Conservation (phyloP, 129 eudicot genomes). For the Artemisia annua region DNA sequence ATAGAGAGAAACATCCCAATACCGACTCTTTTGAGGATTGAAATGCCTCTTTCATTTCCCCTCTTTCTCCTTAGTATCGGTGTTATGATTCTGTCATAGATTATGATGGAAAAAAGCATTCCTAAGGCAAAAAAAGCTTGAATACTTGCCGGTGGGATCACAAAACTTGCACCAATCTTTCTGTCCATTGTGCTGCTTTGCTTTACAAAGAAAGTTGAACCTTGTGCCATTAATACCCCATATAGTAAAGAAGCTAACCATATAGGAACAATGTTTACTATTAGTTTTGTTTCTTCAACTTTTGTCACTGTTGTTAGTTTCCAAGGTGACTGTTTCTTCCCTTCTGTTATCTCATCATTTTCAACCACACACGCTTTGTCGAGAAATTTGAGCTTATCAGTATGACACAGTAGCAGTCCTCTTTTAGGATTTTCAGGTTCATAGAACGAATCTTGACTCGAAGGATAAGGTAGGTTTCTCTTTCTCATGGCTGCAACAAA, state of each 20-base stretch:
- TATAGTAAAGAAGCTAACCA: slow-evolving; percentile 40
- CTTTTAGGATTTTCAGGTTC: slow-evolving; percentile 39
- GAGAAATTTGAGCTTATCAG: slow-evolving; percentile 50
- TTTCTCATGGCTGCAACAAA: slow-evolving; percentile 53
- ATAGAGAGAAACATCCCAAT: slow-evolving; percentile 40
- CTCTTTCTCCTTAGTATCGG: slow-evolving; percentile 34
- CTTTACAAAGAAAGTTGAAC: slow-evolving; percentile 42
- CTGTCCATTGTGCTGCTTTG: slow-evolving; percentile 47
- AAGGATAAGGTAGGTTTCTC: slow-evolving; percentile 45
- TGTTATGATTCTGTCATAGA: slow-evolving; percentile 42
- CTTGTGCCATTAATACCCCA: slow-evolving; percentile 40
- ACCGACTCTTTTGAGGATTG: slow-evolving; percentile 42
- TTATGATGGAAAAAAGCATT: slow-evolving; percentile 19
- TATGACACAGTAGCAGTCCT: slow-evolving; percentile 42
- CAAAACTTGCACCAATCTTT: slow-evolving; percentile 26
- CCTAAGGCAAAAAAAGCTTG: slow-evolving; percentile 33
- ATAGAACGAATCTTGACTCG: slow-evolving; percentile 33
- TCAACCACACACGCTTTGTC: slow-evolving; percentile 49
- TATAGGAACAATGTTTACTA: slow-evolving; percentile 42
- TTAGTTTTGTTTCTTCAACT: slow-evolving; percentile 57
- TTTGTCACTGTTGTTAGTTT: slow-evolving; percentile 44
- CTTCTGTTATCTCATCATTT: slow-evolving; percentile 14
- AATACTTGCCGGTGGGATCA: slow-evolving; percentile 52
- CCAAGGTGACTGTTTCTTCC: slow-evolving; percentile 35
- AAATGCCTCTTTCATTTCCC: slow-evolving; percentile 42